Conservation (phyloP, 768 basidiomycete species). For the Serendipita sp. region DNA sequence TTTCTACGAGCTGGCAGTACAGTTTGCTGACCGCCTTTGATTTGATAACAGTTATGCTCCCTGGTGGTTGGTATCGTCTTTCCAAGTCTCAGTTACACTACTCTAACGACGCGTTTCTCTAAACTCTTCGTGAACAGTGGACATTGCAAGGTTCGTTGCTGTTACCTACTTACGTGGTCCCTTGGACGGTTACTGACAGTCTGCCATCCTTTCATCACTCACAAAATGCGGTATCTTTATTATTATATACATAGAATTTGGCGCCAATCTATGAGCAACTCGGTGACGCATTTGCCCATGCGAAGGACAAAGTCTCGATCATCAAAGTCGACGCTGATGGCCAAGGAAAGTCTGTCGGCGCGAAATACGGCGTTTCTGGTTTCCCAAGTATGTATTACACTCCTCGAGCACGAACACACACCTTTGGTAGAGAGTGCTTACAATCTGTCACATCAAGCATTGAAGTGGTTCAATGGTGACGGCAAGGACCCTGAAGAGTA, state of each 20-base stretch:
- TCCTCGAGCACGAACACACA: too few species aligned
- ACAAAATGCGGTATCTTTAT: neutral
- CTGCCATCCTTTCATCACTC: neutral
- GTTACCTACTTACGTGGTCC: neutral
- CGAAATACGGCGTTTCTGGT: slow-evolving; percentile 61
- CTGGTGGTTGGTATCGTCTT: slow-evolving; percentile 50
- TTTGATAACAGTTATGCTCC: slow-evolving; percentile 48
- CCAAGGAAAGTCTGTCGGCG: slow-evolving; percentile 54
- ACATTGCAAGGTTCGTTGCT: slow-evolving; percentile 58
- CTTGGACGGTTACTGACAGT: neutral
- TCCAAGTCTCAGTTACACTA: neutral
- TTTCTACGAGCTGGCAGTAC: neutral
- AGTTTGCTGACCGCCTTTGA: slow-evolving; percentile 8
- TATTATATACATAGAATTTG: slow-evolving; percentile 42
- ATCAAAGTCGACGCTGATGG: slow-evolving; percentile 93
- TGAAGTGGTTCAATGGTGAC: slow-evolving; percentile 77
- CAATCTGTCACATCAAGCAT: slow-evolving; percentile 30
- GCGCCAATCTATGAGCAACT: slow-evolving; percentile 80
- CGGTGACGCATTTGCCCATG: slow-evolving; percentile 66
- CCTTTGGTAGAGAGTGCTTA: neutral
- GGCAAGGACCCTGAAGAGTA: slow-evolving; percentile 50
- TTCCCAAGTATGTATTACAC: slow-evolving; percentile 56
- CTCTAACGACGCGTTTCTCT: neutral
- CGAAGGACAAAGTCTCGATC: slow-evolving; percentile 67
- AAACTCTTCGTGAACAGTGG: slow-evolving; percentile 29